Evolutionary conservation across 345 rosid genomes (phyloP).

Genomic region (Syzygium oleosum): DNA sequence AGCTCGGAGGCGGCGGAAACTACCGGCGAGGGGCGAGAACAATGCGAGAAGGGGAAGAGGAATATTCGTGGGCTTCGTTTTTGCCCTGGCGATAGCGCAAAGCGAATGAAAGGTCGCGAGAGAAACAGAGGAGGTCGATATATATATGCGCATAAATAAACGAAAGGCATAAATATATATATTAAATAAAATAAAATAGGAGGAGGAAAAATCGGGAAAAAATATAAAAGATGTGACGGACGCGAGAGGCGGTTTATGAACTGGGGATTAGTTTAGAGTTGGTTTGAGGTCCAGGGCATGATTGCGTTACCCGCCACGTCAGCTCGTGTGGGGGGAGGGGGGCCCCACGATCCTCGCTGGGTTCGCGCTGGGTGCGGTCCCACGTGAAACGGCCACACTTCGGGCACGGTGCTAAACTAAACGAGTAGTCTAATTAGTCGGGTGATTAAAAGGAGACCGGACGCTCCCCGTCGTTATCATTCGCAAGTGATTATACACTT

Average conservation of each 20-base stretch:
- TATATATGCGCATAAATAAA: background rate
- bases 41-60: background rate
- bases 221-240: background rate
- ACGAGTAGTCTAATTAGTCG: too few relatives aligned
- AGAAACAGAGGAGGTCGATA: background rate
- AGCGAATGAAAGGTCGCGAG: background rate
- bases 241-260: background rate
- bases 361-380: background rate
- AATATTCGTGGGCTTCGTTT: background rate
- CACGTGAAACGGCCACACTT: background rate
- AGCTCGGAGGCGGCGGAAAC: background rate
- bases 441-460: too few relatives aligned
- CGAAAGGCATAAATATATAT: background rate
- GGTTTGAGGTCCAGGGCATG: background rate
- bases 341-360: too few relatives aligned
- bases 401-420: background rate
- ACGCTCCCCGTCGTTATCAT: too few relatives aligned
- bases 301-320: background rate
- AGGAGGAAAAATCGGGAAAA: too few relatives aligned
- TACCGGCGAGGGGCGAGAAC: background rate
- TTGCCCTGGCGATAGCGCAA: background rate
- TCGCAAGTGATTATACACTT: too few relatives aligned
- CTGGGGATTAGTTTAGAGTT: background rate
- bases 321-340: background rate
- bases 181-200: background rate